Percentiles rank a stretch among this genome's conserved stretches.
Evolutionary conservation across 1,284 basidiomycete species (phyloP).

Genomic region (Ganoderma boninense): DNA sequence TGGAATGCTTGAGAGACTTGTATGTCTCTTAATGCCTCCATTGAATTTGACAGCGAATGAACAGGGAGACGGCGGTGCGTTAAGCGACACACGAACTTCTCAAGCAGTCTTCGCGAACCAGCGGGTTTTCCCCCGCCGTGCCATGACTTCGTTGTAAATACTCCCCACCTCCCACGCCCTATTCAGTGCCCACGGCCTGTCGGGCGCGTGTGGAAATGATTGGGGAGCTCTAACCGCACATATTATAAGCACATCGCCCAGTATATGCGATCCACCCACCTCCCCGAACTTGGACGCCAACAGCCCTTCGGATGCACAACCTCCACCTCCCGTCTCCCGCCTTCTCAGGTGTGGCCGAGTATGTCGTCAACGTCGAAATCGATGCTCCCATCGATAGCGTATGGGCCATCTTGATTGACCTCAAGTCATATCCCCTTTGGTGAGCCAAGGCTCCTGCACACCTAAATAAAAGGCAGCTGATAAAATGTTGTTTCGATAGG

Average conservation of each 20-base stretch:
- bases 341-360: slow-evolving; percentile 44
- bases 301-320: background rate
- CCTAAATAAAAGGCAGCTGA: background rate
- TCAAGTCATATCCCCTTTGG: slow-evolving; percentile 58
- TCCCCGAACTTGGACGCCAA: background rate
- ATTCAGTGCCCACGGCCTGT: background rate
- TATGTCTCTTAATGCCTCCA: background rate
- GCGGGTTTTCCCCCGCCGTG: background rate
- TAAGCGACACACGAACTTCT: background rate
- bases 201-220: background rate
- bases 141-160: background rate
- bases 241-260: background rate
- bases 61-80: background rate
- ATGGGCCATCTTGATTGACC: slow-evolving; percentile 55
- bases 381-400: slow-evolving; percentile 55
- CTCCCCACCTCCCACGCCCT: background rate
- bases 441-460: slow-evolving; percentile 27
- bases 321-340: slow-evolving; percentile 10
- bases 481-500: background rate
- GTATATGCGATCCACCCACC: background rate
- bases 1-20: background rate
- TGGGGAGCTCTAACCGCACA: background rate
- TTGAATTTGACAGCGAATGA: background rate
- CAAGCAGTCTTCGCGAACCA: background rate
- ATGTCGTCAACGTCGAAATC: slow-evolving; percentile 48